phyloP scores from a whole-genome alignment of 805 yeast genomes.

The Kluyveromyces dobzhanskii region DNA sequence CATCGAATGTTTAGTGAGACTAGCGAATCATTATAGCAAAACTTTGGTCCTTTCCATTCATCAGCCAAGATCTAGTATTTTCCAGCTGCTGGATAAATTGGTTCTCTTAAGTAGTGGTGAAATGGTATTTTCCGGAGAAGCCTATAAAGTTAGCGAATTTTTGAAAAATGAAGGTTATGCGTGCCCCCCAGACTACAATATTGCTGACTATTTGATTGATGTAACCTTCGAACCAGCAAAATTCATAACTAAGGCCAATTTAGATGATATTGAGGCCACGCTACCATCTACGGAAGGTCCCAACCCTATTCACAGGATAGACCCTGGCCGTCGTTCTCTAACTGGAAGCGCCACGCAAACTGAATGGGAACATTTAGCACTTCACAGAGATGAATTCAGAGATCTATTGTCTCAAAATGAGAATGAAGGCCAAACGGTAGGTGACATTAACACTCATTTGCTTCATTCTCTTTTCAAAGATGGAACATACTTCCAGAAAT shows the following conservation, averaged over 20 bases:
- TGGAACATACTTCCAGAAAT: constrained; percentile 20
- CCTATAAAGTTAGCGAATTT: constrained; percentile 64
- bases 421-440: constrained; percentile 8
- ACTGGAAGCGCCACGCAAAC: constrained; percentile 47
- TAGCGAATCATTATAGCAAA: constrained; percentile 74
- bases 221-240: constrained; percentile 56
- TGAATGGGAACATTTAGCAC: constrained; percentile 84
- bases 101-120: constrained; percentile 77
- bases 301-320: constrained; percentile 26
- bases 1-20: constrained; percentile 69
- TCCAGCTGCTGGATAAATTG: constrained; percentile 78
- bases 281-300: constrained; percentile 17
- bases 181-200: constrained; percentile 85
- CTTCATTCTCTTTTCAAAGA: constrained; percentile 28
- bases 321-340: constrained; percentile 17
- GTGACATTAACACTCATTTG: constrained; percentile 14
- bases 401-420: constrained; percentile 16
- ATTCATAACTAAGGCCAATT: constrained; percentile 8
- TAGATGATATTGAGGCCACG: constrained; percentile 25
- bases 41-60: constrained; percentile 91
- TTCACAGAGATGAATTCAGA: constrained; percentile 64
- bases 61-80: constrained; percentile 95
- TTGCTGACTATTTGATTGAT: constrained; percentile 90
- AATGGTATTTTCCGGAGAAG: constrained; percentile 81
- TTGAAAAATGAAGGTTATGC: constrained; percentile 65